Base-by-base conservation (phyloP, 352 stramenopile genomes). In the Halophytophthora polymorphica region DNA sequence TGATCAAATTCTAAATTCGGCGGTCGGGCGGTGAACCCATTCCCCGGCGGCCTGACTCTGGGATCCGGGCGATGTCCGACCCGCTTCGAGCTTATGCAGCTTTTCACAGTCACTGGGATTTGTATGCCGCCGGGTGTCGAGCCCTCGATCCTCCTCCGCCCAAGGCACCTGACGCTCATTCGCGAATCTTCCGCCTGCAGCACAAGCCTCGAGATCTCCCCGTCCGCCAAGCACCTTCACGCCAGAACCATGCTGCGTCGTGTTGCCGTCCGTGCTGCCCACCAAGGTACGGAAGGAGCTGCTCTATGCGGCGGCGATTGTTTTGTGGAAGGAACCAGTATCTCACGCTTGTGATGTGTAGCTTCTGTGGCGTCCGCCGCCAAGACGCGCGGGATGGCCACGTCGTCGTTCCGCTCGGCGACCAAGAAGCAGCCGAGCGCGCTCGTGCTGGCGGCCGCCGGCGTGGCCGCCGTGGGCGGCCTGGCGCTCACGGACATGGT, bases 401-500 rank as follows among this genome's bases (percentile, higher is more conserved):
- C 64, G 45, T 58, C 67, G 31, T 65, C 66, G 23, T 59, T 78
- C 35, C 69, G 64, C 43, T 36, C 63, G 6, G 40, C 58, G 21
- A 45, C 37, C 58, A 73, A 77, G 18, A 73, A 74, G 52, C 68
- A 74, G 50, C 65, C 73, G 22, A 82, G 53, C 52, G 67, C 68
- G 14, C 50, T 71, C 28, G 58, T 81, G 21, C 69, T 88, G 34
- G 77, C 77, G 2, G 73, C 79, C 29, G 74, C 70, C 4, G 71
- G 70, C 40, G 57, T 86, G 6, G 80, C 77, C 0, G 69, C 72
- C 34, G 70, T 79, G 36, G 74, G 77, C 22, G 67, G 73, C 55
- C 55, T 87, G n/a, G 80, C 80, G 11, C 71, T 88, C 46, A 83
- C 77, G 1, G 71, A 90, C 54, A 52, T 90, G 18, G 80, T 84